Evolutionary conservation across 1,139 yeast species (phyloP).

Genomic region (Torulaspora pretoriensis): DNA sequence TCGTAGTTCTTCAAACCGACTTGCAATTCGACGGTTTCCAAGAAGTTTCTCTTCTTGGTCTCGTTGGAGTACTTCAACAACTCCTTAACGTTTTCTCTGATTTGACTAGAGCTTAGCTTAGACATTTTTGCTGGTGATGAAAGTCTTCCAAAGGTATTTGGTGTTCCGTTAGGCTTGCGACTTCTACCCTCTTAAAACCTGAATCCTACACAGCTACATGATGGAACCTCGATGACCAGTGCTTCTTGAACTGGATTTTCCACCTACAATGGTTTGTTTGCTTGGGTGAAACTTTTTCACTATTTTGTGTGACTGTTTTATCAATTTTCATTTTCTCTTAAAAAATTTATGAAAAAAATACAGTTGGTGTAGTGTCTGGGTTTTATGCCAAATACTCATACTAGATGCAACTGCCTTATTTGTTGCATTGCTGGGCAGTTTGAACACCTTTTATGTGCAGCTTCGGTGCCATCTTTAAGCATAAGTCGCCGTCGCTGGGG

Average conservation of each 20-base stretch:
- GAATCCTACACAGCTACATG: background rate
- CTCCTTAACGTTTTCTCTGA: conserved; percentile 94
- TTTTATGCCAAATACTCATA: background rate
- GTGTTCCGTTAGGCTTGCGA: conserved; percentile 22
- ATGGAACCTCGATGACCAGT: background rate
- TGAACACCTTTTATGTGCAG: no score
- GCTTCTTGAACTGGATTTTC: background rate
- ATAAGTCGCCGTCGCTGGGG: no score
- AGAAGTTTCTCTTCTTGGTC: conserved; percentile 99
- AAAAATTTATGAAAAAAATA: no score
- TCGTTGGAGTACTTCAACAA: conserved; percentile 85
- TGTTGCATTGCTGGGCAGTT: no score
- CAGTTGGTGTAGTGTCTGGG: background rate
- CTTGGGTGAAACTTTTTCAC: background rate
- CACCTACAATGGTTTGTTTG: background rate
- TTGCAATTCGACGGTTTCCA: conserved; percentile 99
- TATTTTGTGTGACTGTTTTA: background rate
- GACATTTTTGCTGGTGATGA: conserved; percentile 58
- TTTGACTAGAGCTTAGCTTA: conserved; percentile 87
- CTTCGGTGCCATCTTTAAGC: no score
- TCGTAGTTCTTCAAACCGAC: conserved; percentile 99
- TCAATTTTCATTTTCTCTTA: no score
- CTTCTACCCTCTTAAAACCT: conserved; percentile 8
- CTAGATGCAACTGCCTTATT: no score
- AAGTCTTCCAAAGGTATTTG: conserved; percentile 24